Percentiles rank a stretch among this genome's conserved stretches.
Evolutionary conservation across 768 basidiomycete genomes (phyloP).

Genomic region (Hericium erinaceus): DNA sequence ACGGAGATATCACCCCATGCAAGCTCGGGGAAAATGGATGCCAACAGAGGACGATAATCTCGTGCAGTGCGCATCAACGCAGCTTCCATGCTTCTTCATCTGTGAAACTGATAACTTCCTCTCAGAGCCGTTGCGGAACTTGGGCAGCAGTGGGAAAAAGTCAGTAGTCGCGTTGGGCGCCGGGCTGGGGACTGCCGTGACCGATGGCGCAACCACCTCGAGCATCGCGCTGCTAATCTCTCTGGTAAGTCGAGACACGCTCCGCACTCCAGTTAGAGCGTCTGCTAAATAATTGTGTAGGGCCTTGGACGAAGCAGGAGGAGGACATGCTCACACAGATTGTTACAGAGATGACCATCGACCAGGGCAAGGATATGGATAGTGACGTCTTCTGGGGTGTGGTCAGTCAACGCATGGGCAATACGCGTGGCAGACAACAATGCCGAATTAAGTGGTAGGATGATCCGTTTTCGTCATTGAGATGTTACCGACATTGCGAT

Average conservation of each 20-base stretch:
- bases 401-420: conserved; percentile 71
- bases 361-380: conserved; percentile 63
- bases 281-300: conserved; percentile 23
- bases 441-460: conserved; percentile 79
- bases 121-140: conserved; percentile 56
- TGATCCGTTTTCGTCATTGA: neutral
- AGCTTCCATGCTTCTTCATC: neutral
- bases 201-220: conserved; percentile 76
- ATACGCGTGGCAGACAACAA: conserved; percentile 68
- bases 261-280: neutral
- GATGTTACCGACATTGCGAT: neutral
- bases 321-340: conserved; percentile 67
- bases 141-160: conserved; percentile 77
- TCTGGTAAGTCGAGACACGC: conserved; percentile 31
- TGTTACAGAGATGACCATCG: conserved; percentile 65
- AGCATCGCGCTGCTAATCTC: conserved; percentile 53
- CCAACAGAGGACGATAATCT: conserved; percentile 55
- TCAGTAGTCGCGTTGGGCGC: conserved; percentile 60
- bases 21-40: conserved; percentile 63
- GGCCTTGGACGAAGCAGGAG: conserved; percentile 71
- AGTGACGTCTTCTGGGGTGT: conserved; percentile 79
- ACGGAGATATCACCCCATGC: conserved; percentile 58
- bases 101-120: neutral
- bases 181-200: conserved; percentile 79
- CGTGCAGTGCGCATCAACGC: conserved; percentile 38